These are phyloP conservation scores for Penicillium rolfsii DNA, from an alignment of 2,329 filamentous ascomycete genomes.

Conservation along the genomic window DNA sequence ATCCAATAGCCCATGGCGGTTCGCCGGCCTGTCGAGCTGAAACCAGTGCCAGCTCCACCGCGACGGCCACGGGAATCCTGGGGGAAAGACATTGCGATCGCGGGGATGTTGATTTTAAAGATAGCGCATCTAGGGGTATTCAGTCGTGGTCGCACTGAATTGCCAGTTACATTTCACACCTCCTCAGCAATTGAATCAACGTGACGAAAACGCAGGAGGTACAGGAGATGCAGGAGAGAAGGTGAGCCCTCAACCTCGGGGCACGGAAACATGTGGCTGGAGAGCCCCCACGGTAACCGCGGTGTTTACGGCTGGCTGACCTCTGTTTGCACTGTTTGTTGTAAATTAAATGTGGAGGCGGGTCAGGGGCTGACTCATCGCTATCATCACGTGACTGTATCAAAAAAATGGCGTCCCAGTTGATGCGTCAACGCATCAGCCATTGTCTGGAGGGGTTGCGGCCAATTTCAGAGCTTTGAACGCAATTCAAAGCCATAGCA, in stretches of 20 bases:
- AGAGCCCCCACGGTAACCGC: conserved; percentile 32
- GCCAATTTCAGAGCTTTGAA: neutral
- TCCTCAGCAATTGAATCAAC: conserved; percentile 22
- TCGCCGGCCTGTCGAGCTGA: conserved; percentile 47
- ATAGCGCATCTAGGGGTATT: conserved; percentile 33
- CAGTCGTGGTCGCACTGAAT: conserved; percentile 29
- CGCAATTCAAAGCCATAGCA: neutral
- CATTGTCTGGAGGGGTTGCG: conserved; percentile 1
- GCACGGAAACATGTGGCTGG: conserved; percentile 48
- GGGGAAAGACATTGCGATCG: conserved; percentile 46
- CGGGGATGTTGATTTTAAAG: conserved; percentile 26
- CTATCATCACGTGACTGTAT: conserved; percentile 33
- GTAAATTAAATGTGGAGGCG: conserved; percentile 28
- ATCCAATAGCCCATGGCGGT: conserved; percentile 73
- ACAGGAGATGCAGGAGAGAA: conserved; percentile 19
- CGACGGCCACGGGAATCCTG: conserved; percentile 45
- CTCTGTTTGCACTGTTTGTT: conserved; percentile 38
- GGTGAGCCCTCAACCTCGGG: conserved; percentile 41
- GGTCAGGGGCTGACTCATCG: conserved; percentile 25
- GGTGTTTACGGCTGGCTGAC: conserved; percentile 28
- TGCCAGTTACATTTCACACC: conserved; percentile 40
- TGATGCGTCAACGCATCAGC: conserved; percentile 11
- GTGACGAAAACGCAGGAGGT: conserved; percentile 24
- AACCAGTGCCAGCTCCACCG: conserved; percentile 43
- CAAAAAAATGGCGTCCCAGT: conserved; percentile 16